These are phyloP conservation scores for Solanum chmielewskii DNA, from an alignment of 257 asterid species.

Conservation along the genomic window DNA sequence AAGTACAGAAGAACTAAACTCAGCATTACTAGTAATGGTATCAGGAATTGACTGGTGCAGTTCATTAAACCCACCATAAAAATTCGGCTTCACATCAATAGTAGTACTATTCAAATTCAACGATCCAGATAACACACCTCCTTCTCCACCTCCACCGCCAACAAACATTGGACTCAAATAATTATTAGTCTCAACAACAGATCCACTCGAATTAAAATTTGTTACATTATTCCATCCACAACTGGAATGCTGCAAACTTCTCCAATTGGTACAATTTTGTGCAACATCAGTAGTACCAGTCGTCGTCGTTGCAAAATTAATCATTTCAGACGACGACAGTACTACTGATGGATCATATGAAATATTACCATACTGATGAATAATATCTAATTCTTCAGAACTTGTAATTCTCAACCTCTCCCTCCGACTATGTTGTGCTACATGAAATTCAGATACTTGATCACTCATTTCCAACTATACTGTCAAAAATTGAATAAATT, in stretches of 20 bases:
- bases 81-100: constrained; percentile 17
- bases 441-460: constrained; percentile 42
- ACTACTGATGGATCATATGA: constrained; percentile 18
- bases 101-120: constrained; percentile 4
- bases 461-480: constrained; percentile 26
- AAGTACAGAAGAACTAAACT: neutral
- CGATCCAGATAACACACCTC: neutral
- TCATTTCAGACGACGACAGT: constrained; percentile 27
- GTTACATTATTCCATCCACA: constrained; percentile 9
- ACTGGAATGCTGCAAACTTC: neutral
- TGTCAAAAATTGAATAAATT: neutral
- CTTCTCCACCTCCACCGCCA: constrained; percentile 3
- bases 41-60: neutral
- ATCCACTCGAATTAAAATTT: constrained; percentile 1
- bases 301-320: neutral
- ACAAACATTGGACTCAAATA: constrained; percentile 18
- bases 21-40: neutral
- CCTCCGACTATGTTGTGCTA: constrained; percentile 70
- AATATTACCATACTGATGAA: constrained; percentile 17
- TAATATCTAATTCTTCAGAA: constrained; percentile 7
- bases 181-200: neutral
- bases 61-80: constrained; percentile 12
- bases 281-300: neutral
- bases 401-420: constrained; percentile 42
- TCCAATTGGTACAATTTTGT: too few species aligned